Conservation (phyloP, 805 yeast genomes). For the Priceomyces haplophilus region DNA sequence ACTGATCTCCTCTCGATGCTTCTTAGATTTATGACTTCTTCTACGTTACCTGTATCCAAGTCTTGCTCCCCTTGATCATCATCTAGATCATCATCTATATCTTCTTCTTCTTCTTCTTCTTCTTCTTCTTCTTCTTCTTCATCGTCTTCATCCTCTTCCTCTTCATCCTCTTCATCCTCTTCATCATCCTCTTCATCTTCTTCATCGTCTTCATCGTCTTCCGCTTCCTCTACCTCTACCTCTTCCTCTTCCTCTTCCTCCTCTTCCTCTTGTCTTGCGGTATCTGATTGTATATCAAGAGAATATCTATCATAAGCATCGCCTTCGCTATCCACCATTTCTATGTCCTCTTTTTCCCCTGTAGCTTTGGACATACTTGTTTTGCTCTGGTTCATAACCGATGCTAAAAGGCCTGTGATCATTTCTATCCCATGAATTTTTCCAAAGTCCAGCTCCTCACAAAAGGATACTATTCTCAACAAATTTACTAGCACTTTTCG, state of each 20-base stretch:
- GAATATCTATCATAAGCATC: not conserved
- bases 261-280: not conserved
- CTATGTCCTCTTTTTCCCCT: conserved; percentile 2
- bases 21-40: not conserved
- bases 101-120: not conserved
- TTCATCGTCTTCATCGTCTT: conserved; percentile 9
- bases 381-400: conserved; percentile 57
- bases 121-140: conserved; percentile 6
- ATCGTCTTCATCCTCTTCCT: conserved; percentile 7
- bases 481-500: conserved; percentile 53
- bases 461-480: conserved; percentile 47
- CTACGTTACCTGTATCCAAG: not conserved
- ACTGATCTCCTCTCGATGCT: not conserved
- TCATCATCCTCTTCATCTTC: conserved; percentile 11
- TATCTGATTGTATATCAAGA: not conserved
- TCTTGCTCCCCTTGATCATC: conserved; percentile 9
- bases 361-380: conserved; percentile 17
- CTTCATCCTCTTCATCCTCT: conserved; percentile 4
- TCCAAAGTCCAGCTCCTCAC: conserved; percentile 27
- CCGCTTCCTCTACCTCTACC: conserved; percentile 8
- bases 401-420: conserved; percentile 52
- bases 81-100: conserved; percentile 2
- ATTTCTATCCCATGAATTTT: conserved; percentile 30
- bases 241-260: conserved; percentile 9
- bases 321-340: conserved; percentile 3